These are phyloP conservation scores for Geosiphon pyriformis DNA, from an alignment of 192 early-diverging fungal species.

Conservation along the genomic window DNA sequence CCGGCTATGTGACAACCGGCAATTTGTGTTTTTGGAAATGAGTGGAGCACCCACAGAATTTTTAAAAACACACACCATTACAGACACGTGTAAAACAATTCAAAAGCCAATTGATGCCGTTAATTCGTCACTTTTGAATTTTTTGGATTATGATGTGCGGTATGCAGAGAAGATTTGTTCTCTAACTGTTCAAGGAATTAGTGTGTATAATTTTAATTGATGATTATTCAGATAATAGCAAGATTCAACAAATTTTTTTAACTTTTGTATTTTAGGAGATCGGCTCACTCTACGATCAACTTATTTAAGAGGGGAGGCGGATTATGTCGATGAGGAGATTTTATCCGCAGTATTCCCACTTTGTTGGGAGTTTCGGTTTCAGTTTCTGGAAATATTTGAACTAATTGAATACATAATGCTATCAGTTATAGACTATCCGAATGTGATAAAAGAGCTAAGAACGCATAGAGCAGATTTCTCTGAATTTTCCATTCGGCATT, in stretches of 20 bases:
- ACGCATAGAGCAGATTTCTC: background rate
- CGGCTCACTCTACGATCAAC: constrained; percentile 7
- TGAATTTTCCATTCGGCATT: constrained; percentile 10
- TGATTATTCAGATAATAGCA: constrained; percentile 1
- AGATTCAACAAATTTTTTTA: background rate
- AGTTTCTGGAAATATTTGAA: constrained; percentile 9
- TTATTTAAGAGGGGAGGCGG: constrained; percentile 12
- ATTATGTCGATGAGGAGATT: constrained; percentile 7
- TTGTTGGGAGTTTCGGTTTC: constrained; percentile 8
- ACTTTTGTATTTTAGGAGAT: background rate
- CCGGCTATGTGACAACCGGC: constrained; percentile 1
- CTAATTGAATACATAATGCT: constrained; percentile 16
- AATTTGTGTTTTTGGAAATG: constrained; percentile 16
- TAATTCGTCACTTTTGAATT: constrained; percentile 14
- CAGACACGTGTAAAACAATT: constrained; percentile 7
- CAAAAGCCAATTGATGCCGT: constrained; percentile 18
- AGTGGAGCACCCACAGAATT: constrained; percentile 12
- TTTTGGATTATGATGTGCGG: constrained; percentile 16
- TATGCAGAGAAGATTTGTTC: constrained; percentile 10
- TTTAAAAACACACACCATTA: constrained; percentile 8
- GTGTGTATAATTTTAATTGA: constrained; percentile 18
- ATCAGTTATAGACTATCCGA: constrained; percentile 13
- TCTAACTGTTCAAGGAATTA: constrained; percentile 21
- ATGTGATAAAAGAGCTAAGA: constrained; percentile 16
- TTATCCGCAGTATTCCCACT: constrained; percentile 17